Base-by-base conservation (phyloP, 176 grass and related monocot genomes). In the Secale cereale region DNA sequence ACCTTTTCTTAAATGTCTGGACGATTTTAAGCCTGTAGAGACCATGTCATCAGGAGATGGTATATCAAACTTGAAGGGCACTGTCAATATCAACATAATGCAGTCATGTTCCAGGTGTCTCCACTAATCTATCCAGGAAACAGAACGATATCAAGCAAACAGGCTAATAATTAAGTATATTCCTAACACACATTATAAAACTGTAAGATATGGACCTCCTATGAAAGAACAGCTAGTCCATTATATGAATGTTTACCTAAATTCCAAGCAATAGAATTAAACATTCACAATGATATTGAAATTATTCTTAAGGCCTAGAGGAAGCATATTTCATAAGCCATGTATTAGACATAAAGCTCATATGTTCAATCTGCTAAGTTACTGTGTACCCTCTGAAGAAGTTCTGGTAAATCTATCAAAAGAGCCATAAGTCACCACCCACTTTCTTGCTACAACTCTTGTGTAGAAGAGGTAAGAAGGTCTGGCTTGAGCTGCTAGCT, bases 41-140 rank as follows among this genome's bases (percentile, higher is more conserved):
- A 94, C 96, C 87, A 85, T 86, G 78, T 98, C 91, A 90, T 98
- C 91, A 2, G 93, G 93, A 78, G 93, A 98, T 78, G 91, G 93
- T 25, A 88, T 87, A 81, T 98, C 93, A 83, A 98, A 98, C 67
- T 89, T 92, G 91, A 98, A 98, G 81, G 93, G 88, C 72, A 89
- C 96, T 98, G 89, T 83, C 45, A 88, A 77, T 27, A 91, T 70
- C 59, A 89, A 83, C 17, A 79, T 27, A 77, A 88, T 70, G 36
- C 39, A 82, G 48, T 92, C 74, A 83, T 62, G 23, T 86, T 86
- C 28, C 64, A 79, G 23, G 32, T 50, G 71, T 82, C 75, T 28
- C 74, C 43, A 87, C 32, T 63, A 82, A 62, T 70, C 3, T 41
- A 72, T 33, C 63, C 1, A 71, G 30, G 11, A 70, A 71, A 50